These are phyloP conservation scores for Backusella tarrabulga DNA, from an alignment of 192 early-diverging fungal species.

Conservation along the genomic window DNA sequence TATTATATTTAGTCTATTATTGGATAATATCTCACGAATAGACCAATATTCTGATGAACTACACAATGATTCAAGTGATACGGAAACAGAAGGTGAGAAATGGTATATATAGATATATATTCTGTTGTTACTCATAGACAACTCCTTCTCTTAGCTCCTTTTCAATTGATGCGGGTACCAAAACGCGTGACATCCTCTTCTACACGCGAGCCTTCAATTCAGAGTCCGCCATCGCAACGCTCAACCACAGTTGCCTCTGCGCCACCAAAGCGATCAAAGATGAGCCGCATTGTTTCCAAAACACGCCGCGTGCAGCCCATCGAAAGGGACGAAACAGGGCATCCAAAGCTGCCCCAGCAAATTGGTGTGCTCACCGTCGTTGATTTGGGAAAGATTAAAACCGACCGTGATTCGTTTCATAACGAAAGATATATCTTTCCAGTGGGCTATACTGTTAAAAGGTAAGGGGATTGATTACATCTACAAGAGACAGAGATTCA, in stretches of 20 bases:
- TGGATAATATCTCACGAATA: not conserved
- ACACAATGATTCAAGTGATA: not conserved
- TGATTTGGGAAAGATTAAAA: slow-evolving; percentile 69
- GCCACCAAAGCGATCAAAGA: slow-evolving; percentile 28
- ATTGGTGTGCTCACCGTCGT: slow-evolving; percentile 78
- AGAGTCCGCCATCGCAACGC: slow-evolving; percentile 9
- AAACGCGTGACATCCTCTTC: slow-evolving; percentile 5
- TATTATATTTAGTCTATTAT: not conserved
- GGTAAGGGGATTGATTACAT: slow-evolving; percentile 15
- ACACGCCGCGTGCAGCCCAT: slow-evolving; percentile 43
- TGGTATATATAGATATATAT: not conserved
- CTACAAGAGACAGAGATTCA: not conserved
- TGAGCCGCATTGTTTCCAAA: slow-evolving; percentile 14
- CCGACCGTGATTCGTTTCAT: slow-evolving; percentile 77
- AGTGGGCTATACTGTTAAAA: slow-evolving; percentile 73
- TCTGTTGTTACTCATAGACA: not conserved
- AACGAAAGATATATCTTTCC: slow-evolving; percentile 93
- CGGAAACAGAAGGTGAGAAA: not conserved
- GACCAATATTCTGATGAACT: not conserved
- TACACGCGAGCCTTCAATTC: not conserved
- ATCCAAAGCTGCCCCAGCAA: slow-evolving; percentile 72
- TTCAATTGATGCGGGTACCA: not conserved
- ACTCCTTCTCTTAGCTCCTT: not conserved
- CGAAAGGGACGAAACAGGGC: slow-evolving; percentile 61
- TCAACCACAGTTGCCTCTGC: slow-evolving; percentile 22